Conservation (phyloP, 495 filamentous ascomycete genomes). For the Thermochaetoides thermophila region DNA sequence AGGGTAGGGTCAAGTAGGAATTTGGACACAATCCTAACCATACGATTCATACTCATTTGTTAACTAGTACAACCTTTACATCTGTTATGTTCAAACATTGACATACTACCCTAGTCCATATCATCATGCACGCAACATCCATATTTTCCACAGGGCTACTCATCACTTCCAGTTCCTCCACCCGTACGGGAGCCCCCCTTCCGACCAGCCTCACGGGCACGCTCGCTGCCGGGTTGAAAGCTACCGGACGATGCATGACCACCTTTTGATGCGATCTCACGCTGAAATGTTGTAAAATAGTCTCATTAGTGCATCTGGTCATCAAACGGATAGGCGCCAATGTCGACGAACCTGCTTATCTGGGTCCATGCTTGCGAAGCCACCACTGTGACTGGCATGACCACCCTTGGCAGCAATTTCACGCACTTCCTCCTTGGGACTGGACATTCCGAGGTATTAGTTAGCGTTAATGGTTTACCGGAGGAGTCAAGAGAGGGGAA, state of each 20-base stretch:
- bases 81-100: too few relatives aligned
- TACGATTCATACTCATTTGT: too few relatives aligned
- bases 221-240: constrained; percentile 6
- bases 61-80: too few relatives aligned
- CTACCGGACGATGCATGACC: constrained; percentile 22
- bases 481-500: background rate
- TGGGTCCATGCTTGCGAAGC: constrained; percentile 9
- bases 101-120: too few relatives aligned
- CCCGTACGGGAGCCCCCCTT: constrained; percentile 4
- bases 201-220: constrained; percentile 5
- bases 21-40: too few relatives aligned
- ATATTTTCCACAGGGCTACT: too few relatives aligned
- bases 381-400: constrained; percentile 22
- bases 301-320: background rate
- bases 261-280: constrained; percentile 36
- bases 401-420: constrained; percentile 40
- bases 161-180: too few relatives aligned
- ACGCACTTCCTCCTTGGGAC: constrained; percentile 40
- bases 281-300: constrained; percentile 4
- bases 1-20: too few relatives aligned
- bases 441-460: background rate
- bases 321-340: too few relatives aligned
- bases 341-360: constrained; percentile 3
- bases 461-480: background rate
- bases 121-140: too few relatives aligned